Evolutionary conservation across 495 filamentous ascomycete species (phyloP), one percentile per base, ranked within the genome.

Genomic region (Pyrenopolyporus hunteri): DNA sequence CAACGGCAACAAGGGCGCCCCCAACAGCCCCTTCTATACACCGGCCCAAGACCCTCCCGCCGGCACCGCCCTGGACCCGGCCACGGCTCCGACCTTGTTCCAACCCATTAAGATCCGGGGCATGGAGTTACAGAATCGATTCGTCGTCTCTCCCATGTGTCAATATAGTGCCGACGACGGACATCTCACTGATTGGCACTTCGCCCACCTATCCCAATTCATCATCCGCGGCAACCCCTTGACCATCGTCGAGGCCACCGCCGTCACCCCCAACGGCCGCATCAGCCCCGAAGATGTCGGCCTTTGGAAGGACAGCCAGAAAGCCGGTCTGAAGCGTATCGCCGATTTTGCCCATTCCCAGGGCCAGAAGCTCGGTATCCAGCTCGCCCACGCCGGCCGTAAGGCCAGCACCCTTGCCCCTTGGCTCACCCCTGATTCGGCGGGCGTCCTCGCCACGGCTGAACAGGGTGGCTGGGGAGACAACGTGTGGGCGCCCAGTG

Each of bases 311-410:
- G 83, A 87, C 70, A 77, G 74, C 52, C 89, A 93, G 60, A 87
- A 90, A 67, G 78, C 81, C 43, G 80, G 80, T 0, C 75, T 92
- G 25, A 79, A 80, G 59, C 81, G 81, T 39, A 78, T 89, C 32
- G 84, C 82, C 35, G 82, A 88, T 57, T 88, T 79, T 48, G 67
- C 80, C 6, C 82, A 84, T 70, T 81, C 76, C 19, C 89, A 93
- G 70, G 80, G 80, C 58, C 83, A 84, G 58, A 85, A 89, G 67
- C 72, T 87, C 29, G 88, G 82, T 10, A 85, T 93, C 59, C 89
- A 93, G 73, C 79, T 93, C 8, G 85, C 76, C 2, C 89, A 93
- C 66, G 88, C 88, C 16, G 89, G 89, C 10, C 80, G 89, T 36
- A 93, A 93, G 72, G 87, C 83, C 1, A 86, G 83, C 62, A 84